Conservation (phyloP, 768 basidiomycete genomes). For the Grammothele lineata region DNA sequence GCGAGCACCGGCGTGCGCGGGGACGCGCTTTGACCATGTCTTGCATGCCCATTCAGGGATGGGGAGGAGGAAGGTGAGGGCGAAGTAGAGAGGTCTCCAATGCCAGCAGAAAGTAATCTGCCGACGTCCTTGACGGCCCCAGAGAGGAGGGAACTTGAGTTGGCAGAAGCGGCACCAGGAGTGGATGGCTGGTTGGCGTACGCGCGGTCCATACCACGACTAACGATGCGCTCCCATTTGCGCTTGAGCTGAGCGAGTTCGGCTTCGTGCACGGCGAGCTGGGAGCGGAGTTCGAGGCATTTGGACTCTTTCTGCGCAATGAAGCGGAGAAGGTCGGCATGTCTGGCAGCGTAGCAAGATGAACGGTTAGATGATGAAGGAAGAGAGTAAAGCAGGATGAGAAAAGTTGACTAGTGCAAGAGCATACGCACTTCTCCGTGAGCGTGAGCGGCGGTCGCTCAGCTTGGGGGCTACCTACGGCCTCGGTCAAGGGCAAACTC, state of each 20-base stretch:
- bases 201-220: conserved; percentile 48
- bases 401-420: no score
- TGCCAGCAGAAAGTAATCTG: conserved; percentile 50
- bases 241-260: conserved; percentile 73
- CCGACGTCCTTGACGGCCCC: conserved; percentile 49
- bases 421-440: conserved; percentile 59
- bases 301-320: conserved; percentile 87
- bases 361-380: neutral
- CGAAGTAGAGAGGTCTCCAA: conserved; percentile 29
- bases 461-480: conserved; percentile 1
- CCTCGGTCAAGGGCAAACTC: conserved; percentile 18
- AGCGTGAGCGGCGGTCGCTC: conserved; percentile 48
- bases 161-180: conserved; percentile 26
- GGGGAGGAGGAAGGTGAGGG: conserved; percentile 10
- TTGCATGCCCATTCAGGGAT: no score
- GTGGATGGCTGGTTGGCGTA: conserved; percentile 21
- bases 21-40: conserved; percentile 4
- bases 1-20: conserved; percentile 6
- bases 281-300: conserved; percentile 76
- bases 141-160: conserved; percentile 6
- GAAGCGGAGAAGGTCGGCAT: conserved; percentile 74
- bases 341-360: conserved; percentile 39
- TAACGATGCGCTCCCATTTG: conserved; percentile 81
- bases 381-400: neutral
- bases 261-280: conserved; percentile 65